Evolutionary conservation across 2,329 filamentous ascomycete genomes (phyloP).

Genomic region (Beauveria asiatica): DNA sequence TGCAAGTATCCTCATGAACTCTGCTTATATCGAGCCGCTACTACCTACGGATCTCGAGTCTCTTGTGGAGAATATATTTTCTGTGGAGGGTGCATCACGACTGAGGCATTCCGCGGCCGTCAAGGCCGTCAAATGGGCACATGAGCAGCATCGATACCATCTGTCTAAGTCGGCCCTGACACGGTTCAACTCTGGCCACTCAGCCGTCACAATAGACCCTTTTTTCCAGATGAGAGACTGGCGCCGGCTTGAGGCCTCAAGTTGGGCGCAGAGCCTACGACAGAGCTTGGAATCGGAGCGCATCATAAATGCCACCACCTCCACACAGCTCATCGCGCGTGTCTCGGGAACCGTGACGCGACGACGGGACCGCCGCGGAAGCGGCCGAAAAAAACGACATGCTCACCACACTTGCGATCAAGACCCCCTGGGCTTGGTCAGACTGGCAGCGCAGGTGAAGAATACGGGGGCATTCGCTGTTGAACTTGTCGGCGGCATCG

Average conservation of each 20-base stretch:
- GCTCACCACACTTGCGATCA: conserved; percentile 34
- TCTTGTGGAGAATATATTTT: conserved; percentile 68
- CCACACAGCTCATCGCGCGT: not conserved
- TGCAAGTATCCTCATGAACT: conserved; percentile 85
- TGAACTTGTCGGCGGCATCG: conserved; percentile 65
- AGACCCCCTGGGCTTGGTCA: conserved; percentile 73
- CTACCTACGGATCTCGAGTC: conserved; percentile 62
- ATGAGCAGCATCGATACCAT: not conserved
- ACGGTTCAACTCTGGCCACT: conserved; percentile 4
- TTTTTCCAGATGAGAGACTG: conserved; percentile 19
- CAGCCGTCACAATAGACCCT: conserved; percentile 11
- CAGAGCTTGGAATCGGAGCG: conserved; percentile 27
- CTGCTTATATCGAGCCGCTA: conserved; percentile 79
- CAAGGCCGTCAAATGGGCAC: conserved; percentile 64
- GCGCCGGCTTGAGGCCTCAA: conserved; percentile 25
- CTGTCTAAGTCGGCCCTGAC: conserved; percentile 11
- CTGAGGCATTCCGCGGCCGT: conserved; percentile 74
- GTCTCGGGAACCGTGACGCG: not conserved
- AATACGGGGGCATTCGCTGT: conserved; percentile 58
- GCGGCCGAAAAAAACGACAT: conserved; percentile 12
- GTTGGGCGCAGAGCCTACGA: conserved; percentile 29
- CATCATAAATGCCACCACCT: conserved; percentile 7
- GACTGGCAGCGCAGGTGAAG: conserved; percentile 58
- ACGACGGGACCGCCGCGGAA: not conserved
- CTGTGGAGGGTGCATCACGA: conserved; percentile 68